Evolutionary conservation across 2,329 filamentous ascomycete genomes (phyloP).

Genomic region (Pseudocercospora vitis): DNA sequence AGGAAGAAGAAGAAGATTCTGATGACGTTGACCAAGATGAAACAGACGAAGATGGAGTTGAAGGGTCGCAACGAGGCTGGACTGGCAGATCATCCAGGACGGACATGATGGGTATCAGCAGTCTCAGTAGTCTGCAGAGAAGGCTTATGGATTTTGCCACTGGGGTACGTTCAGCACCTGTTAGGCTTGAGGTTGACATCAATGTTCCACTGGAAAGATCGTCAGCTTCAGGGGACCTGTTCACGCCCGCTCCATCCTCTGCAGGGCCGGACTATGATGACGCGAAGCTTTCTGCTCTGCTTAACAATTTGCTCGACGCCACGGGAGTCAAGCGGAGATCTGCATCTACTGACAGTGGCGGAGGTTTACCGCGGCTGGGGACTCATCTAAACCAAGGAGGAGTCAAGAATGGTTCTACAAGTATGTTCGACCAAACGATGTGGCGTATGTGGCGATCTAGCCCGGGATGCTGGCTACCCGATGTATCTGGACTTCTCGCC

Average conservation of each 20-base stretch:
- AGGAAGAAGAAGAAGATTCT: too few relatives aligned
- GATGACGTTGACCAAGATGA: constrained; percentile 50
- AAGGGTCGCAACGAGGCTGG: constrained; percentile 17
- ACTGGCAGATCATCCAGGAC: constrained; percentile 11
- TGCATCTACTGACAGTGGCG: neutral
- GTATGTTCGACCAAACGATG: constrained; percentile 17
- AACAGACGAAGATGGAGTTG: constrained; percentile 36
- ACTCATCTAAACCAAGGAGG: neutral
- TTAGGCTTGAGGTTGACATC: neutral
- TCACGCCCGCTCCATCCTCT: neutral
- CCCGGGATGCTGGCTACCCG: constrained; percentile 24
- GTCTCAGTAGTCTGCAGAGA: constrained; percentile 30
- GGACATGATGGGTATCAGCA: neutral
- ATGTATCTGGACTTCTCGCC: constrained; percentile 24
- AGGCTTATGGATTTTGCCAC: constrained; percentile 25
- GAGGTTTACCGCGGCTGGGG: neutral
- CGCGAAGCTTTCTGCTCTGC: constrained; percentile 31
- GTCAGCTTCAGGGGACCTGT: neutral
- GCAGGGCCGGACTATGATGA: constrained; percentile 32
- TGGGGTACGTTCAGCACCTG: neutral
- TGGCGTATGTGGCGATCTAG: constrained; percentile 27
- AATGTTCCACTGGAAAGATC: constrained; percentile 1
- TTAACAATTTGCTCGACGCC: constrained; percentile 37
- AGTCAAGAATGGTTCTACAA: neutral
- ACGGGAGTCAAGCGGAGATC: constrained; percentile 24